These are phyloP conservation scores for Juncus effusus DNA, from an alignment of 176 grass and related monocot genomes.

Conservation along the genomic window DNA sequence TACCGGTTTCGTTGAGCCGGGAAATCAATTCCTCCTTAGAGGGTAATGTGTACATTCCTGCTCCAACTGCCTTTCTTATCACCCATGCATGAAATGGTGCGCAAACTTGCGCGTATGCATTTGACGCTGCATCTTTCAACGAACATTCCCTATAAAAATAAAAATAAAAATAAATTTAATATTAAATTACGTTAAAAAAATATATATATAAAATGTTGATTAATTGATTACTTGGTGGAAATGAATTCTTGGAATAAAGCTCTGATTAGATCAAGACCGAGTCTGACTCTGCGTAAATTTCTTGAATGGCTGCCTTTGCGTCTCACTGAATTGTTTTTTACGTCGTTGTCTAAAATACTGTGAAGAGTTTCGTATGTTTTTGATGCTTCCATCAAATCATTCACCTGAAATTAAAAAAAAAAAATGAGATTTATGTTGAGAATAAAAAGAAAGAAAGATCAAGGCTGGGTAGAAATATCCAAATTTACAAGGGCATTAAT, in stretches of 20 bases:
- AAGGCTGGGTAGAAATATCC: not conserved
- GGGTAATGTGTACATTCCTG: constrained; percentile 91
- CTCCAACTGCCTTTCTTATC: constrained; percentile 81
- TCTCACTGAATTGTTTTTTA: constrained; percentile 63
- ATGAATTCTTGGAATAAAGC: constrained; percentile 80
- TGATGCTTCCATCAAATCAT: constrained; percentile 72
- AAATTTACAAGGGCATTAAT: constrained; percentile 18
- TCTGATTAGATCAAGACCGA: constrained; percentile 91
- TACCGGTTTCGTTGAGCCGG: constrained; percentile 86
- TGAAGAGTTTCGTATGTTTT: constrained; percentile 65
- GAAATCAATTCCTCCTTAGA: constrained; percentile 70
- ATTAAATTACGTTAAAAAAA: not conserved
- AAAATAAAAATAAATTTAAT: constrained; percentile 14
- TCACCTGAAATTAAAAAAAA: constrained; percentile 51
- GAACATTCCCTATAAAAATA: constrained; percentile 52
- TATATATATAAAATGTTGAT: not conserved
- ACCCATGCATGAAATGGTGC: constrained; percentile 94
- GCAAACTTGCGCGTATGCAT: constrained; percentile 87
- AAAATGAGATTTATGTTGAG: not conserved
- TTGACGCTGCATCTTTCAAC: constrained; percentile 80
- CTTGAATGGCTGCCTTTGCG: constrained; percentile 94
- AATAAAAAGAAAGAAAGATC: constrained; percentile 2
- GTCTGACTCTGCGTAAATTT: constrained; percentile 82
- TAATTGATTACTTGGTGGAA: constrained; percentile 43
- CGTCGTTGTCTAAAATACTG: constrained; percentile 76